Evolutionary conservation across 2,329 filamentous ascomycete species (phyloP), one percentile per base, ranked within the genome.

Genomic region (Aspergillus hortae): DNA sequence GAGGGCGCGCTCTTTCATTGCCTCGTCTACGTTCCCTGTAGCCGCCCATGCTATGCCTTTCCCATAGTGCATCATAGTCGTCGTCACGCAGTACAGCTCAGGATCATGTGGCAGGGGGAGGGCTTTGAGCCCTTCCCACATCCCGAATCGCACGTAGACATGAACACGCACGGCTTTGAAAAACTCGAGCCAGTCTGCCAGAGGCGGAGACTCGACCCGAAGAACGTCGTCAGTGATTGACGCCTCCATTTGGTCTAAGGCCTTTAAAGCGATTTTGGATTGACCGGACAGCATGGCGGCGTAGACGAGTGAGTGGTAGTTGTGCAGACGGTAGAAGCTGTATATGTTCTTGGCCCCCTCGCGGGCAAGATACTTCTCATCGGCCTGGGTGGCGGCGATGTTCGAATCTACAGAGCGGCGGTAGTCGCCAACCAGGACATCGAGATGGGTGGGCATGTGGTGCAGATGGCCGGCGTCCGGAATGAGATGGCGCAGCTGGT

Each of bases 371-470:
- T 81, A 91, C 56, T 81, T 83, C 46, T 87, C 81, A 62, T 92
- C 88, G 1, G 86, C 87, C 0, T 70, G 61, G 40, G 87, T 84
- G 5, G 88, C 88, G 19, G 80, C 77, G 1, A 78, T 72, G 64
- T 91, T 92, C 4, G 84, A 85, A 2, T 75, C 74, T 44, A 90
- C 83, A 1, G 86, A 85, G 3, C 77, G 75, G n/a, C 79, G 73
- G 62, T 90, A 92, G 60, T 90, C 82, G 10, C 88, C 88, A 15
- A 84, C 79, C 0, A 90, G 77, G 6, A 88, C 80, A 63, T 92
- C 87, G 21, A 91, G 77, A 65, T 92, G 88, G 0, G 83, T 84
- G 0, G 88, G 87, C 88, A 92, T 92, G 63, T 90, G 87, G 33
- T 83, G 77, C 0, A 89, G 72, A 63, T 90, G 87, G 0, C 86